phyloP scores from a whole-genome alignment of 345 rosid genomes.

The Gossypioides kirkii region DNA sequence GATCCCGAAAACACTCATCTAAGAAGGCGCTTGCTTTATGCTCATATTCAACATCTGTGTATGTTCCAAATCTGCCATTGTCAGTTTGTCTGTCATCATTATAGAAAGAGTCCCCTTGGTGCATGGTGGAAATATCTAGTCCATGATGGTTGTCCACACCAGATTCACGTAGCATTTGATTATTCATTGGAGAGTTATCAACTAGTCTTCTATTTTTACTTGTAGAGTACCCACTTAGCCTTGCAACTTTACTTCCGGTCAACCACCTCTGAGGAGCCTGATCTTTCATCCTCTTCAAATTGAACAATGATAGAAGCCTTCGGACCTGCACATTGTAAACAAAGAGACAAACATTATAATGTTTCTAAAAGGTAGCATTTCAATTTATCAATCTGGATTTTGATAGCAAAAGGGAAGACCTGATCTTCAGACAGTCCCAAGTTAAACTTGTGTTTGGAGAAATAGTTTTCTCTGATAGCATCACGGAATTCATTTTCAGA shows the following conservation, averaged over 20 bases:
- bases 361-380: not conserved
- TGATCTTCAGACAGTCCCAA: conserved; percentile 71
- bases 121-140: conserved; percentile 11
- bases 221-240: conserved; percentile 11
- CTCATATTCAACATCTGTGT: conserved; percentile 5
- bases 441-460: conserved; percentile 42
- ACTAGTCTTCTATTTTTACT: conserved; percentile 19
- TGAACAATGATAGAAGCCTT: conserved; percentile 41
- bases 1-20: conserved; percentile 11
- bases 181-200: conserved; percentile 5
- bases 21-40: conserved; percentile 10
- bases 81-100: conserved; percentile 17
- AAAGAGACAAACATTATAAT: not conserved
- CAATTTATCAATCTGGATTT: not conserved
- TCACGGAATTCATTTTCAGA: conserved; percentile 47
- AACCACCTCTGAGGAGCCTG: conserved; percentile 12
- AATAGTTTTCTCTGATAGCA: conserved; percentile 64
- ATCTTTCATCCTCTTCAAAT: conserved; percentile 29
- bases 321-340: conserved; percentile 31
- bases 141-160: conserved; percentile 7
- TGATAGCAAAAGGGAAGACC: conserved; percentile 33
- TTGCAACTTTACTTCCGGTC: conserved; percentile 11
- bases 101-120: conserved; percentile 17
- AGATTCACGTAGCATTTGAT: conserved; percentile 13
- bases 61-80: conserved; percentile 18